Conservation (phyloP, 78 protist genomes). For the Chrysochromulina tobinii region DNA sequence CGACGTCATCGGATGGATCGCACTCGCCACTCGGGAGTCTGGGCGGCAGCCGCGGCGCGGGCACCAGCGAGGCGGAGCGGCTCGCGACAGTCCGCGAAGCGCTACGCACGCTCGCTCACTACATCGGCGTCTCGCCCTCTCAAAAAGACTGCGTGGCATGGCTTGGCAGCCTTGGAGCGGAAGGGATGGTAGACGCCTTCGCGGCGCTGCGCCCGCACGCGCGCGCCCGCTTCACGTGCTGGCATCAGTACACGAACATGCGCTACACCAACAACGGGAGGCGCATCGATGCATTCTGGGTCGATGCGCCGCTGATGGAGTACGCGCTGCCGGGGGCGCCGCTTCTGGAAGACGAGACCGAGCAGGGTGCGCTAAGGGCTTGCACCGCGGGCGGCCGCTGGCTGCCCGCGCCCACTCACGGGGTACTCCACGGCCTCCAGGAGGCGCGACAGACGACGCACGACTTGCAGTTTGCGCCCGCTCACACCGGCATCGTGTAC, state of each 20-base stretch:
- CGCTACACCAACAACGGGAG: constrained; percentile 21
- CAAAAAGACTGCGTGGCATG: not conserved
- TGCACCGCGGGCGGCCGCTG: constrained; percentile 1
- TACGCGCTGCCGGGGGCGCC: not conserved
- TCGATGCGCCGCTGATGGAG: not conserved
- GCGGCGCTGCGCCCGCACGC: not conserved
- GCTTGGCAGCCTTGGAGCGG: not conserved
- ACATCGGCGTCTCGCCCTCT: not conserved
- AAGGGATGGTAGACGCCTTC: not conserved
- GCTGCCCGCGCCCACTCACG: not conserved
- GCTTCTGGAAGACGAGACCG: not conserved
- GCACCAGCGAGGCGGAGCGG: too few species aligned
- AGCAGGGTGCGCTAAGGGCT: not conserved
- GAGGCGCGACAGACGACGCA: not conserved
- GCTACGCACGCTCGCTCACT: too few species aligned
- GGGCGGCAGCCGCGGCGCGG: too few species aligned
- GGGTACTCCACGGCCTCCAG: not conserved
- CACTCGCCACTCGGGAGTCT: too few species aligned
- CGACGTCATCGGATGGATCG: too few species aligned
- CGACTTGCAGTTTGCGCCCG: constrained; percentile 18
- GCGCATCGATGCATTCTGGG: not conserved
- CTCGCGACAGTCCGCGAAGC: too few species aligned
- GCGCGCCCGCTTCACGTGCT: not conserved
- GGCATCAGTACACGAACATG: constrained; percentile 13
- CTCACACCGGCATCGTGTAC: constrained; percentile 27